A percentile compares a stretch with the other conserved stretches of the same genome.
These are phyloP conservation scores for Nannochloropsis oceanica DNA, from an alignment of 108 stramenopile genomes.

Conservation along the genomic window DNA sequence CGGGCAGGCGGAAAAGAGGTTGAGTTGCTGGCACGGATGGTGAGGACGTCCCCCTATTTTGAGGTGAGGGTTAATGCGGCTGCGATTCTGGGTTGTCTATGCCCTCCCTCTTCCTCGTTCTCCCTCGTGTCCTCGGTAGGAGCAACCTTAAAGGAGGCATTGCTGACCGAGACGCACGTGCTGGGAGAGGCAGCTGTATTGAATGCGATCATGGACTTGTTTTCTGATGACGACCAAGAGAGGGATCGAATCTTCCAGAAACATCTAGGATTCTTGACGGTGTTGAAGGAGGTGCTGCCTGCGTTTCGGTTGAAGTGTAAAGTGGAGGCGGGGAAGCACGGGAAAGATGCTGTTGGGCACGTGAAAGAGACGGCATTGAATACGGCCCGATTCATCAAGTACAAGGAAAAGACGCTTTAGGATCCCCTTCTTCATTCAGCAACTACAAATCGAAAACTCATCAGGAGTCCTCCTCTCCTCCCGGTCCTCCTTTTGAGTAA, in stretches of 20 bases:
- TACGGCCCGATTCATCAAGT: not conserved
- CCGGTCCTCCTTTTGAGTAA: too few relatives aligned
- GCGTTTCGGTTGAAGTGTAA: not conserved
- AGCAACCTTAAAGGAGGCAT: not conserved
- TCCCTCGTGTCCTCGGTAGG: not conserved
- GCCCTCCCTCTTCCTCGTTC: not conserved
- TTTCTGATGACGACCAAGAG: not conserved
- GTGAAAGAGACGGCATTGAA: not conserved
- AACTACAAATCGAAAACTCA: too few relatives aligned
- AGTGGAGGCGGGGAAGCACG: not conserved
- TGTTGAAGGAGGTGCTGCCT: not conserved
- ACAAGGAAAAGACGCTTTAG: not conserved
- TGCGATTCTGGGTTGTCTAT: not conserved
- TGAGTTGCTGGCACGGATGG: not conserved
- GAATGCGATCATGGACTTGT: not conserved
- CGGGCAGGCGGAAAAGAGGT: not conserved
- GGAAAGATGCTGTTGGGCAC: not conserved
- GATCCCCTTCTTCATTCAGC: too few relatives aligned
- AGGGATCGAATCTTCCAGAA: not conserved
- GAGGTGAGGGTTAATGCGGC: not conserved
- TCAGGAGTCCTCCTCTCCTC: too few relatives aligned
- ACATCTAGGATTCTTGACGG: not conserved
- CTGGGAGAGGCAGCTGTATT: not conserved
- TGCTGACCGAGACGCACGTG: not conserved
- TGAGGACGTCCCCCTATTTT: not conserved